A percentile compares a stretch with the other conserved stretches of the same genome.
phyloP scores from a whole-genome alignment of 1,284 basidiomycete species.

The Rhodofomes roseus region DNA sequence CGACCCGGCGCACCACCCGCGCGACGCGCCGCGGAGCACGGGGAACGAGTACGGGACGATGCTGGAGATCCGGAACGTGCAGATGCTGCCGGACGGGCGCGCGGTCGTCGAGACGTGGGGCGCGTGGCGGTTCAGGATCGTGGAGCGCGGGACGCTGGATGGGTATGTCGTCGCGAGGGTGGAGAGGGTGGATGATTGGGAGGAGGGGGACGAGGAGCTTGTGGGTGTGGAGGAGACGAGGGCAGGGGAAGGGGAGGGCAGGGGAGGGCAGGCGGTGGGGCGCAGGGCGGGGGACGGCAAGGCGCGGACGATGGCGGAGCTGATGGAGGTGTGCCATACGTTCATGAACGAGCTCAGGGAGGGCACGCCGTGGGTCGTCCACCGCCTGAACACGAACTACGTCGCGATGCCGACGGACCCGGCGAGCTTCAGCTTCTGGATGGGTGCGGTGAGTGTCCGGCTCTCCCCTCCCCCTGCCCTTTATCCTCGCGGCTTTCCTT shows the following conservation, averaged over 20 bases:
- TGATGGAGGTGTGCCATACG: slow-evolving; percentile 72
- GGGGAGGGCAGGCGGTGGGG: slow-evolving; percentile 44
- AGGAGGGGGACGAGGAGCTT: slow-evolving; percentile 35
- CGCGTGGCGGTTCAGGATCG: slow-evolving; percentile 78
- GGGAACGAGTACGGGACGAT: slow-evolving; percentile 89
- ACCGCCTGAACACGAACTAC: slow-evolving; percentile 76
- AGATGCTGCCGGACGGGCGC: slow-evolving; percentile 86
- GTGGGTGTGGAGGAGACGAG: slow-evolving; percentile 44
- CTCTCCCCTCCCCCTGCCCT: background rate
- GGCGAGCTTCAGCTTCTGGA: slow-evolving; percentile 83
- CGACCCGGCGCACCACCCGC: background rate
- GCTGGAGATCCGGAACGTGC: slow-evolving; percentile 84
- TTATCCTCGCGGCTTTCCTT: background rate
- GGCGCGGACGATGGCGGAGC: slow-evolving; percentile 48
- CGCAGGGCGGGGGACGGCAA: slow-evolving; percentile 34
- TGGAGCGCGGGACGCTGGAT: slow-evolving; percentile 80
- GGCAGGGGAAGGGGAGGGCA: slow-evolving; percentile 44
- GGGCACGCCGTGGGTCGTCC: slow-evolving; percentile 89
- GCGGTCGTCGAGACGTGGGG: slow-evolving; percentile 89
- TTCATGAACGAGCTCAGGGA: slow-evolving; percentile 81
- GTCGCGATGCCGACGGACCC: slow-evolving; percentile 69
- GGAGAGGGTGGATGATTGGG: slow-evolving; percentile 63
- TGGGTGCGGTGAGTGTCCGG: slow-evolving; percentile 60
- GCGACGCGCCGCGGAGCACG: background rate
- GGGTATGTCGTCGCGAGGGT: slow-evolving; percentile 88